Percentiles rank a stretch among this genome's conserved stretches.
These are phyloP conservation scores for Biscogniauxia sp. DNA, from an alignment of 2,329 filamentous ascomycete species.

Conservation along the genomic window DNA sequence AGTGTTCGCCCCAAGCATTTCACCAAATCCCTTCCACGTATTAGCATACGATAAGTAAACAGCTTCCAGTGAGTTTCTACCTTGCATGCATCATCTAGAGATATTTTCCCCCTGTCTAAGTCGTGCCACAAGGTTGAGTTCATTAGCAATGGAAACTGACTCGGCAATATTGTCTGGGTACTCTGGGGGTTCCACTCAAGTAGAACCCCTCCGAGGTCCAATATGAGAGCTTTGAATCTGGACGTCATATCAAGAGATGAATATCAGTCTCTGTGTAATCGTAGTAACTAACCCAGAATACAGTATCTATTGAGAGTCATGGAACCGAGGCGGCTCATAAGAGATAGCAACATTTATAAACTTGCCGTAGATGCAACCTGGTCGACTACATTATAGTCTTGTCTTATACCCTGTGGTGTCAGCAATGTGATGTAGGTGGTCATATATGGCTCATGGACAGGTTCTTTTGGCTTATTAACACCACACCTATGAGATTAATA, in stretches of 20 bases:
- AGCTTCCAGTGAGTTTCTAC: not conserved
- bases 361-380: no score
- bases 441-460: no score
- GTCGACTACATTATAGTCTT: no score
- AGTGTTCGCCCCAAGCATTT: constrained; percentile 5
- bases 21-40: constrained; percentile 1
- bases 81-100: constrained; percentile 12
- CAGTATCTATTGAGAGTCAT: no score
- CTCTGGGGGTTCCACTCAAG: constrained; percentile 17
- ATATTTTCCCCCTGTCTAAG: constrained; percentile 16
- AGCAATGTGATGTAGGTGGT: no score
- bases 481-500: no score
- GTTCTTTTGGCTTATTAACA: no score
- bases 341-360: no score
- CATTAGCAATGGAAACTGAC: constrained; percentile 17
- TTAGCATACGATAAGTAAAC: not conserved
- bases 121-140: constrained; percentile 16
- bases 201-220: constrained; percentile 22
- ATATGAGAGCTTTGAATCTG: constrained; percentile 15
- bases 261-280: no score
- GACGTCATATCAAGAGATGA: constrained; percentile 4
- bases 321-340: no score
- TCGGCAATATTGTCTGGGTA: constrained; percentile 5
- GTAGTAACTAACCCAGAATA: no score
- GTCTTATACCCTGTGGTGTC: no score